These are phyloP conservation scores for Acanthamoeba lenticulata DNA, from an alignment of 208 protist species.

Conservation along the genomic window DNA sequence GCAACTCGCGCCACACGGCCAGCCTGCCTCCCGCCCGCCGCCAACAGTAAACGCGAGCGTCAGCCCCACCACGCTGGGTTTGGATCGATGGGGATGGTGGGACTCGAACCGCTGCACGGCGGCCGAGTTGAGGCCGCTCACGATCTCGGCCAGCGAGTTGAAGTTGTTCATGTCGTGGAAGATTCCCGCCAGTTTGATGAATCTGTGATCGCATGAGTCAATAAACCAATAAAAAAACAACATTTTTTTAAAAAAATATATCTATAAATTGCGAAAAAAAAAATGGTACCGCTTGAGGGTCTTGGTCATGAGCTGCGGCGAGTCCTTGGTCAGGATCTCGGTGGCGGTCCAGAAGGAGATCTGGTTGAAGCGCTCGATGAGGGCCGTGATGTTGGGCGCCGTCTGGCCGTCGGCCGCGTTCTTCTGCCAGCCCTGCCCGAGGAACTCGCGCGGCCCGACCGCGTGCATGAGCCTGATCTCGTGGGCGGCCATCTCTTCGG, in stretches of 20 bases:
- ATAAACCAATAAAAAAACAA: neutral
- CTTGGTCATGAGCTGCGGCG: neutral
- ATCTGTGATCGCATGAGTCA: neutral
- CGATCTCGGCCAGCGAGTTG: neutral
- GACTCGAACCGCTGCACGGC: neutral
- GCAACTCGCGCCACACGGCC: neutral
- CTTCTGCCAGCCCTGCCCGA: neutral
- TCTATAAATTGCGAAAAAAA: neutral
- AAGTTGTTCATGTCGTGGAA: neutral
- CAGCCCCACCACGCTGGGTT: no score
- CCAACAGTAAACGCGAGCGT: neutral
- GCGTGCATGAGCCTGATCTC: neutral
- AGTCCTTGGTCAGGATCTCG: neutral
- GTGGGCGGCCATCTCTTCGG: neutral
- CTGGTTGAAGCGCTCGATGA: neutral
- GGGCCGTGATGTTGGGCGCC: neutral
- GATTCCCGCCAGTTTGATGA: neutral
- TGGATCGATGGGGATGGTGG: neutral
- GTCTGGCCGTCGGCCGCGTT: neutral
- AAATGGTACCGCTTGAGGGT: neutral
- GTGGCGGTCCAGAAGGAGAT: neutral
- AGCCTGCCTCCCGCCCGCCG: neutral
- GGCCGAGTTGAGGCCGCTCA: neutral
- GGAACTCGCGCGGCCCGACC: neutral
- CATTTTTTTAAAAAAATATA: neutral